These are phyloP conservation scores for Hypoxylon fragiforme DNA, from an alignment of 495 filamentous ascomycete species.

Conservation along the genomic window DNA sequence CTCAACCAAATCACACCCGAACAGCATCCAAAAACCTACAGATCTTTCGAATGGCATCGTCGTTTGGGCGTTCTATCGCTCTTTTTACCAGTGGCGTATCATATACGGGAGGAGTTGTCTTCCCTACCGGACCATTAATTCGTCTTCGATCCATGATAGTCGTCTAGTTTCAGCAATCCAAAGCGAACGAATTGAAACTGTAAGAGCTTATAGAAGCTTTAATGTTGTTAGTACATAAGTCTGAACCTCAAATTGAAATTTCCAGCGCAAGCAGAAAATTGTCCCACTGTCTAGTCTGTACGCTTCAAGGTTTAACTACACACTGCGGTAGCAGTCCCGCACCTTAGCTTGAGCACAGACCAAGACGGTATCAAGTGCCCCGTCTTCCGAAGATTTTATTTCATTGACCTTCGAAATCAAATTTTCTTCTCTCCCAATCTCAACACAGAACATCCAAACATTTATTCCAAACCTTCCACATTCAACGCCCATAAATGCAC, in stretches of 20 bases:
- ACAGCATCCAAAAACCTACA: slow-evolving; percentile 76
- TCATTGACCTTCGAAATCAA: slow-evolving; percentile 9
- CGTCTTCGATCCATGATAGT: slow-evolving; percentile 84
- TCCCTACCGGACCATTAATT: slow-evolving; percentile 82
- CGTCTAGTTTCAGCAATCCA: slow-evolving; percentile 14
- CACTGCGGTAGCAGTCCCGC: not conserved
- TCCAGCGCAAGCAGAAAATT: slow-evolving; percentile 23
- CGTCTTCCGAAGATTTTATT: slow-evolving; percentile 21
- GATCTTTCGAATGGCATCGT: slow-evolving; percentile 73
- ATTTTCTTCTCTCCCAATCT: slow-evolving; percentile 16
- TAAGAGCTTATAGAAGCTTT: too few species aligned
- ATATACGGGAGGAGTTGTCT: slow-evolving; percentile 76
- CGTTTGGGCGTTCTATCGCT: slow-evolving; percentile 52
- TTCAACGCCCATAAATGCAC: not conserved
- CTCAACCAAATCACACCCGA: too few species aligned
- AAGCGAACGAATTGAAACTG: too few species aligned
- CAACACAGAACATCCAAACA: not conserved
- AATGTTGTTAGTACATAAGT: too few species aligned
- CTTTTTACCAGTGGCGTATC: slow-evolving; percentile 41
- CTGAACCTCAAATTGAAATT: too few species aligned
- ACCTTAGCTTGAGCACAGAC: slow-evolving; percentile 35
- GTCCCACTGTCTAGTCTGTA: slow-evolving; percentile 20
- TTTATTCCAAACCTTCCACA: not conserved
- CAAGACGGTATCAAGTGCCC: slow-evolving; percentile 5
- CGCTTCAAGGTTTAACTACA: too few species aligned